These are phyloP conservation scores for Suillus ampliporus DNA, from an alignment of 768 basidiomycete species.

Conservation along the genomic window DNA sequence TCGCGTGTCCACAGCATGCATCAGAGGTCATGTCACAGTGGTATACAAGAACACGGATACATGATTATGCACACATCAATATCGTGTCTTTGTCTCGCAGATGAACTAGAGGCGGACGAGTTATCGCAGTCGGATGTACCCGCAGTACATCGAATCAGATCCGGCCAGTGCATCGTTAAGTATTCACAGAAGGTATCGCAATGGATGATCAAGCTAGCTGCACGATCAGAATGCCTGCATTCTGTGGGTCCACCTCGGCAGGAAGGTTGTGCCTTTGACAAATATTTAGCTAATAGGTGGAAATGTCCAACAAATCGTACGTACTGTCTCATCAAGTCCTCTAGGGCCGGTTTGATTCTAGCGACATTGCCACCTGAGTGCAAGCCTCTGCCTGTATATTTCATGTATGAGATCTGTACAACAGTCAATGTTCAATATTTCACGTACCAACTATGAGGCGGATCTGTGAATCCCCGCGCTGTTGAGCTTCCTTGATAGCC, in stretches of 20 bases:
- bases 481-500: constrained; percentile 70
- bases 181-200: too few relatives aligned
- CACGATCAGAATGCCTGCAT: constrained; percentile 82
- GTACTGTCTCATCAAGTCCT: constrained; percentile 80
- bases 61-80: background rate
- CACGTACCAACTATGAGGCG: constrained; percentile 83
- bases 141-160: background rate
- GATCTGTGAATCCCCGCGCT: constrained; percentile 64
- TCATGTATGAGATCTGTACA: background rate
- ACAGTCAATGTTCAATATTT: background rate
- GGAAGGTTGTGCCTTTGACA: constrained; percentile 63
- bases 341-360: constrained; percentile 88
- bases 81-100: too few relatives aligned
- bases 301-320: constrained; percentile 23
- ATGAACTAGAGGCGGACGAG: background rate
- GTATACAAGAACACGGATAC: background rate
- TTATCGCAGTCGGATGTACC: background rate
- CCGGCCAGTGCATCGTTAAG: background rate
- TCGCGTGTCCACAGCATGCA: background rate
- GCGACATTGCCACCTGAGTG: constrained; percentile 74
- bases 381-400: constrained; percentile 69
- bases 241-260: constrained; percentile 76
- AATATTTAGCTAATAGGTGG: background rate
- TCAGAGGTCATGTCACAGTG: background rate
- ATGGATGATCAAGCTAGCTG: constrained; percentile 22